Evolutionary conservation across 768 basidiomycete genomes (phyloP).

Genomic region (Crepidotus variabilis): DNA sequence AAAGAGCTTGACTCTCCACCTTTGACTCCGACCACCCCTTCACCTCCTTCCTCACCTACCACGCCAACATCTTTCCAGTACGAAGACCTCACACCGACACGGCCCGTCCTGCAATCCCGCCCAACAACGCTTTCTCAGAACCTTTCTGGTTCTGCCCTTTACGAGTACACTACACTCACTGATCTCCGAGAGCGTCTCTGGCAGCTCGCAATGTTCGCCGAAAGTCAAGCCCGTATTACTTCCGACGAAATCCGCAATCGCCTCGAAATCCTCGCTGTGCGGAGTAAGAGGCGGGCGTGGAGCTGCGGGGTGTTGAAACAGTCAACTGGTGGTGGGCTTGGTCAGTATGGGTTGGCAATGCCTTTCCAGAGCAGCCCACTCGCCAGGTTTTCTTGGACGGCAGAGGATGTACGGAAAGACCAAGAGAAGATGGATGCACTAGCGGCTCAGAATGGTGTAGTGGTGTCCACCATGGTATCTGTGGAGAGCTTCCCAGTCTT

Average conservation of each 20-base stretch:
- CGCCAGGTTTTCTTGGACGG: conserved; percentile 32
- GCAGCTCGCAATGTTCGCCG: conserved; percentile 37
- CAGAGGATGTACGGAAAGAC: conserved; percentile 8
- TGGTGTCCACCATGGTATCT: not conserved
- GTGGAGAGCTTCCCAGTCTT: not conserved
- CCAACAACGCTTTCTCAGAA: conserved; percentile 19
- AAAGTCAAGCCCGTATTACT: conserved; percentile 35
- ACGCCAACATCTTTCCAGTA: conserved; percentile 1
- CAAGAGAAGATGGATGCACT: not conserved
- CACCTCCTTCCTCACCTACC: conserved; percentile 7
- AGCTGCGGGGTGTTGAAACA: conserved; percentile 41
- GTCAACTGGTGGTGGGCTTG: conserved; percentile 11
- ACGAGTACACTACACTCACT: conserved; percentile 29
- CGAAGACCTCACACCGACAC: conserved; percentile 1
- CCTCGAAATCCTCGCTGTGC: conserved; percentile 48
- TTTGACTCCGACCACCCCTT: conserved; percentile 8
- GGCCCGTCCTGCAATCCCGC: conserved; percentile 1
- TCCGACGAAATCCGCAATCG: conserved; percentile 36
- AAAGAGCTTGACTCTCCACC: conserved; percentile 6
- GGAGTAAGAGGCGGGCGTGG: conserved; percentile 66
- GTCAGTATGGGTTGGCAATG: conserved; percentile 39
- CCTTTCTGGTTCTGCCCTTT: conserved; percentile 27
- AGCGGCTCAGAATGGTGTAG: not conserved
- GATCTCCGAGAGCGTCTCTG: conserved; percentile 33
- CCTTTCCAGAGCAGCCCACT: conserved; percentile 53